These are phyloP conservation scores for Arachnomyces sp. DNA, from an alignment of 2,329 filamentous ascomycete species.

Conservation along the genomic window DNA sequence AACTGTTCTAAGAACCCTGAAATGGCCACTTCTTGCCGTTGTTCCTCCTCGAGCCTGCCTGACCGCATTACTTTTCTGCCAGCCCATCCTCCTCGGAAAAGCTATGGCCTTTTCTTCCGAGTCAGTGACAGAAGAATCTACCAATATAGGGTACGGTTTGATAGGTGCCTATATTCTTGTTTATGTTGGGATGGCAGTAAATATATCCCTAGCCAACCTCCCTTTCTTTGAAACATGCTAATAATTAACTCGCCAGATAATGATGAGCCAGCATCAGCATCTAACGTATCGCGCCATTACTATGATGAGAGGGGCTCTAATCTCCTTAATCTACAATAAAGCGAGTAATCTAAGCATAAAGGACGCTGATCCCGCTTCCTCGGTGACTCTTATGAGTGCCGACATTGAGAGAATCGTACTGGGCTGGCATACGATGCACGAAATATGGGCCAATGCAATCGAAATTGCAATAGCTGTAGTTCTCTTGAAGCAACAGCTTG, in stretches of 20 bases:
- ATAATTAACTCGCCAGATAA: slow-evolving; percentile 19
- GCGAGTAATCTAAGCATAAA: slow-evolving; percentile 24
- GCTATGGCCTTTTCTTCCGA: slow-evolving; percentile 27
- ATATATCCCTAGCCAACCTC: slow-evolving; percentile 7
- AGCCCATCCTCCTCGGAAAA: slow-evolving; percentile 31
- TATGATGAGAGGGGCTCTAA: slow-evolving; percentile 35
- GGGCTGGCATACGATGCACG: slow-evolving; percentile 35
- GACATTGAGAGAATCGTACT: slow-evolving; percentile 38
- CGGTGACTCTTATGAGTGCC: slow-evolving; percentile 39
- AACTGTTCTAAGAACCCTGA: slow-evolving; percentile 23
- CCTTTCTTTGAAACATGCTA: slow-evolving; percentile 1
- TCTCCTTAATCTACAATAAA: slow-evolving; percentile 46
- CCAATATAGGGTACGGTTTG: slow-evolving; percentile 34
- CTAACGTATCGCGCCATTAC: slow-evolving; percentile 35
- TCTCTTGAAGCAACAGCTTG: slow-evolving; percentile 34
- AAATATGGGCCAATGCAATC: slow-evolving; percentile 37
- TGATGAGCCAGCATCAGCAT: slow-evolving; percentile 35
- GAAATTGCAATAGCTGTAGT: slow-evolving; percentile 41
- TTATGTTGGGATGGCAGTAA: slow-evolving; percentile 34
- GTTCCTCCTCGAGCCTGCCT: slow-evolving; percentile 26
- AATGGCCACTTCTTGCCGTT: slow-evolving; percentile 26
- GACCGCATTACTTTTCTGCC: slow-evolving; percentile 29
- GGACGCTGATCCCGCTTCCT: slow-evolving; percentile 28
- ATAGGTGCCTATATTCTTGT: slow-evolving; percentile 37
- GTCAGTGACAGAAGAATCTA: slow-evolving; percentile 19